Evolutionary conservation across 2,329 filamentous ascomycete genomes (phyloP).

Genomic region (Bipolaris sorokiniana): DNA sequence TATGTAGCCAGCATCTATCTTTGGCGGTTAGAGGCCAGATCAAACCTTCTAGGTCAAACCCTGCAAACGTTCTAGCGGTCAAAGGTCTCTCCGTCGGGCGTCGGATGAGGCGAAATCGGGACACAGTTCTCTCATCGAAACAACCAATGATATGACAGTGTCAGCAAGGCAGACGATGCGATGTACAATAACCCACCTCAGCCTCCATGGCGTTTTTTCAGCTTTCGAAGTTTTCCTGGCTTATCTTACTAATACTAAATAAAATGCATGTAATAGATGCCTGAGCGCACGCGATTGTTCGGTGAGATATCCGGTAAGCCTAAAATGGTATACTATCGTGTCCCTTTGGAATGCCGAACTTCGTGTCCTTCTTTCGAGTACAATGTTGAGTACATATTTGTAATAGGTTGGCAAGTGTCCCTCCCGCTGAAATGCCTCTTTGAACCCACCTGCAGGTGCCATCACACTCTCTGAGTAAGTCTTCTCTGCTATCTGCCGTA

Average conservation of each 20-base stretch:
- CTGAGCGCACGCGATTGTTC: neutral
- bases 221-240: neutral
- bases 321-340: neutral
- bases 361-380: too few relatives aligned
- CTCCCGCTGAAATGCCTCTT: too few relatives aligned
- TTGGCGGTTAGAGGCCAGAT: neutral
- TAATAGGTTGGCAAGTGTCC: too few relatives aligned
- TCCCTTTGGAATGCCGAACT: neutral
- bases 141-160: neutral
- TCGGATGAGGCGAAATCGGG: neutral
- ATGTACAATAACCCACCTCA: neutral
- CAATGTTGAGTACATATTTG: too few relatives aligned
- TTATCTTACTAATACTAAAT: neutral
- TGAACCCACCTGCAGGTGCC: too few relatives aligned
- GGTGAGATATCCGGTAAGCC: neutral
- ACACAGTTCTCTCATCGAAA: neutral
- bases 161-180: neutral
- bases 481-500: too few relatives aligned
- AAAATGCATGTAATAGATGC: neutral
- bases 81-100: neutral
- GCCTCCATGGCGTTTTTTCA: neutral
- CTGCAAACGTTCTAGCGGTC: neutral
- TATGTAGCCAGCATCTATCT: neutral
- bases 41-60: neutral
- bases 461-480: too few relatives aligned